These are phyloP conservation scores for Coniochaeta ligniaria DNA, from an alignment of 2,329 filamentous ascomycete species.

Conservation along the genomic window DNA sequence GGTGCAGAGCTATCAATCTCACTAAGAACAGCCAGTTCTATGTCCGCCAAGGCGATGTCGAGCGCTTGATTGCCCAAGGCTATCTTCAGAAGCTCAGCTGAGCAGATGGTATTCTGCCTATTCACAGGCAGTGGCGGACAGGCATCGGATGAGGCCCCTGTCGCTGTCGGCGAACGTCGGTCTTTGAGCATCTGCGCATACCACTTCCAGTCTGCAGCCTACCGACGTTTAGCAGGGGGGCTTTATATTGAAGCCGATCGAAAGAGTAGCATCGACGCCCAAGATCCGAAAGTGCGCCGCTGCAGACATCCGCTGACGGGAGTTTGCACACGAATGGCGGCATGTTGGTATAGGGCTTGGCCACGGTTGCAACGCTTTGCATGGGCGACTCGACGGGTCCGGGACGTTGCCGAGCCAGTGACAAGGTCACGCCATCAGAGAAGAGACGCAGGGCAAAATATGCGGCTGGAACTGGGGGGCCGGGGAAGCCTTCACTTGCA, in stretches of 20 bases:
- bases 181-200: background rate
- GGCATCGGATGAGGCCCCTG: too few relatives aligned
- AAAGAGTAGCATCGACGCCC: background rate
- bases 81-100: constrained; percentile 87
- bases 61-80: constrained; percentile 86
- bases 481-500: background rate
- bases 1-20: constrained; percentile 75
- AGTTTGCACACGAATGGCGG: constrained; percentile 15
- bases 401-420: background rate
- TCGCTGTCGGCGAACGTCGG: too few relatives aligned
- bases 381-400: background rate
- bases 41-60: constrained; percentile 91
- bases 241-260: background rate
- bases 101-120: constrained; percentile 20
- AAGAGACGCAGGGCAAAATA: background rate
- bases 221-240: background rate
- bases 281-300: background rate
- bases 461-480: background rate
- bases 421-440: background rate
- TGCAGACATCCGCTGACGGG: constrained; percentile 7
- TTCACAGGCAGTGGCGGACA: background rate
- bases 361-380: background rate
- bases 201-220: background rate
- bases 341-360: constrained; percentile 4
- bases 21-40: constrained; percentile 99